phyloP scores from a whole-genome alignment of 2,329 filamentous ascomycete species.

The Allantophomopsis lycopodina region DNA sequence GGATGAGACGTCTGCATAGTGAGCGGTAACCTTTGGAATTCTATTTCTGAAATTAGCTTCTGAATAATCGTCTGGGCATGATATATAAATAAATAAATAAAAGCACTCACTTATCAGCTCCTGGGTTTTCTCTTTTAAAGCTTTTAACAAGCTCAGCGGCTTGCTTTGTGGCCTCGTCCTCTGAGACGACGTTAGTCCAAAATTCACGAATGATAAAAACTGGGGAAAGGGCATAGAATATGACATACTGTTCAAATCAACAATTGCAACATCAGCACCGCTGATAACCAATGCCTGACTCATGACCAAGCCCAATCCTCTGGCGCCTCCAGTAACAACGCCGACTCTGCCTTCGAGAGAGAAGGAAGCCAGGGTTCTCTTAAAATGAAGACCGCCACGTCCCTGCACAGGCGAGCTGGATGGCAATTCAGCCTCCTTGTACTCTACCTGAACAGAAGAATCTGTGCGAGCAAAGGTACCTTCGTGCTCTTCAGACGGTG shows the following conservation, averaged over 20 bases:
- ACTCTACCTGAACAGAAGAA: constrained; percentile 62
- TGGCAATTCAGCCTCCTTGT: constrained; percentile 61
- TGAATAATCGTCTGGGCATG: neutral
- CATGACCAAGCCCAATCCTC: constrained; percentile 85
- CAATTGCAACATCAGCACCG: constrained; percentile 79
- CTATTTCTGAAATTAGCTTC: constrained; percentile 22
- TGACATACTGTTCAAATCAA: constrained; percentile 74
- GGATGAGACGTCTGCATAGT: constrained; percentile 78
- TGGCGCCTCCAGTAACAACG: constrained; percentile 79
- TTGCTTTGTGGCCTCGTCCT: constrained; percentile 71
- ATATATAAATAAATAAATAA: neutral
- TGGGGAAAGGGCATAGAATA: constrained; percentile 8
- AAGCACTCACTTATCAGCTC: constrained; percentile 43
- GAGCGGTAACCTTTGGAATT: constrained; percentile 72
- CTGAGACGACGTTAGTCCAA: constrained; percentile 26
- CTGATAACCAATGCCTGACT: constrained; percentile 81
- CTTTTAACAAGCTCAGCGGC: constrained; percentile 59
- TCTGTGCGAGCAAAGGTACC: constrained; percentile 61
- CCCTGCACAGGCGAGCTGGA: constrained; percentile 58
- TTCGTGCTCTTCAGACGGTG: constrained; percentile 7
- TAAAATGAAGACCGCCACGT: constrained; percentile 67
- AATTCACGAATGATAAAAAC: neutral
- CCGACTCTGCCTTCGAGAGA: constrained; percentile 74
- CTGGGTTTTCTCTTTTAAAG: constrained; percentile 70
- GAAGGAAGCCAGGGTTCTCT: constrained; percentile 75